These are phyloP conservation scores for Diaporthe longicolla DNA, from an alignment of 2,329 filamentous ascomycete genomes.

Conservation along the genomic window DNA sequence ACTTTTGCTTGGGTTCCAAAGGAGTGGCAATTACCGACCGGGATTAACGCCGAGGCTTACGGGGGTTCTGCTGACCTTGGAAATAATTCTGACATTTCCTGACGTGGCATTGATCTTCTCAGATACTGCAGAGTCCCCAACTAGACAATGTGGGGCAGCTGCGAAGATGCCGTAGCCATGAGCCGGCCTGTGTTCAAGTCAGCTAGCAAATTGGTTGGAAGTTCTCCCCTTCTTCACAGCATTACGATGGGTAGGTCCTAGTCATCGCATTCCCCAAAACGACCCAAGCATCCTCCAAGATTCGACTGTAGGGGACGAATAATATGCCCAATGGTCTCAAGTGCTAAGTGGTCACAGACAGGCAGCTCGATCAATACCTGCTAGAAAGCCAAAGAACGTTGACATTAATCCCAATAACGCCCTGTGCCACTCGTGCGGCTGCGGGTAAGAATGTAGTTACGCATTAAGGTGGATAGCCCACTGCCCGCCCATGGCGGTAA, in stretches of 20 bases:
- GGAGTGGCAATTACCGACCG: not conserved
- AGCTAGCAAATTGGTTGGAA: not conserved
- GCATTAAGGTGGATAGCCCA: slow-evolving; percentile 2
- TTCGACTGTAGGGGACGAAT: not conserved
- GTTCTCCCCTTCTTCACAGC: not conserved
- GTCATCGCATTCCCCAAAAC: not conserved
- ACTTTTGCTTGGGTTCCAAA: not conserved
- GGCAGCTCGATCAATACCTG: not conserved
- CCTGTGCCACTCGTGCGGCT: not conserved
- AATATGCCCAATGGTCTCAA: not conserved
- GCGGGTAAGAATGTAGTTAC: slow-evolving; percentile 3
- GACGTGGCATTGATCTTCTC: not conserved
- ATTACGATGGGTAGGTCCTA: not conserved
- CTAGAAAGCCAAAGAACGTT: not conserved
- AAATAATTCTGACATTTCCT: not conserved
- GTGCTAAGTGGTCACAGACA: not conserved
- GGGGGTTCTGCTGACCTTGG: not conserved
- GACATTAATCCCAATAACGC: slow-evolving; percentile 1
- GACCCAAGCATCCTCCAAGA: not conserved
- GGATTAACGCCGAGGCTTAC: not conserved
- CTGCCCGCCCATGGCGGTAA: not conserved
- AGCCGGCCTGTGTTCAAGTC: not conserved
- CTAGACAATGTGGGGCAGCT: not conserved
- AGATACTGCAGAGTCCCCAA: not conserved
- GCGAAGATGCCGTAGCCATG: not conserved